Evolutionary conservation across 1,284 basidiomycete genomes (phyloP), one percentile per base, ranked within the genome.

Genomic region (Afroboletus lepidellus): DNA sequence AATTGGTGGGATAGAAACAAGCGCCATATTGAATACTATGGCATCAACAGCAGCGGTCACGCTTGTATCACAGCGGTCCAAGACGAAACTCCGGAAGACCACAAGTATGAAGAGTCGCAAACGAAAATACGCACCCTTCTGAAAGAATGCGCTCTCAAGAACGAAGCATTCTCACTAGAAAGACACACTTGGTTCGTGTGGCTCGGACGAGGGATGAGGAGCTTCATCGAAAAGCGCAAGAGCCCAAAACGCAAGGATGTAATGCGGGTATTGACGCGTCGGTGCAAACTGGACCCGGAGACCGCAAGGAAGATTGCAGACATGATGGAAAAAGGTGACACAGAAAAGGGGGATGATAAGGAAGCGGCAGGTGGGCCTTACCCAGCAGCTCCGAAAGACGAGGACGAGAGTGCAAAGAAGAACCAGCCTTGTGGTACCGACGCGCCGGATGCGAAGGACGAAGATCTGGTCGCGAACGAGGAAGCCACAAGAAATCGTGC

Each of bases 31-130:
- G 50, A 62, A 16, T 43, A 52, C 24, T 60, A 69, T 32, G 64
- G 62, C 1, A 73, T 76, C 54, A 52, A 55, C 33, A 67, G 69
- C 25, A 33, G 51, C 1, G 72, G 64, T 6, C 62, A 69, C 20
- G 74, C 72, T 16, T 77, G 75, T 50, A 65, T 77, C 33, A 77
- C 76, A 1, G 69, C 72, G 18, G 66, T 69, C 29, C 50, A 46
- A 21, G 63, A 59, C 11, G 67, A 65, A 18, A 48, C 34, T 18
- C 54, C 51, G 4, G 63, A 69, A 29, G 48, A 61, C 32, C 44
- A 32, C 55, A 67, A 70, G 43, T 67, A 51, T 32, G 29, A 21
- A 20, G 44, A 63, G 34, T 67, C 68, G 3, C 53, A 58, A 45
- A 48, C 16, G 27, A 57, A 15, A 32, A 59, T 66, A 41, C 62